A percentile compares a stretch with the other conserved stretches of the same genome.
Evolutionary conservation across 257 asterid species (phyloP).

Genomic region (Sherardia arvensis): DNA sequence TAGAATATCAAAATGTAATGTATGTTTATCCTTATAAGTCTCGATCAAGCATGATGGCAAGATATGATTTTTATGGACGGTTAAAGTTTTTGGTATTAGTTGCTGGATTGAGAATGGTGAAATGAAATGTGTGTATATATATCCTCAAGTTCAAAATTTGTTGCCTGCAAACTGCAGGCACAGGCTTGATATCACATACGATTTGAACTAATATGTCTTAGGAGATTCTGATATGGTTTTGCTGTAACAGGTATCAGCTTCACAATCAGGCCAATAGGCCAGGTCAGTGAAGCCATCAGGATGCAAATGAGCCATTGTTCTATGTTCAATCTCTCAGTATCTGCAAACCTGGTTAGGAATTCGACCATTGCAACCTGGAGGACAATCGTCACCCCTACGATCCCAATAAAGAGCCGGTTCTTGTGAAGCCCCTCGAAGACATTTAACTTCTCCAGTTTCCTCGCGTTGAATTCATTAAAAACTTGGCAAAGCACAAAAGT

Average conservation of each 20-base stretch:
- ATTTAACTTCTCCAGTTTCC: slow-evolving; percentile 20
- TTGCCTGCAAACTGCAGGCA: neutral
- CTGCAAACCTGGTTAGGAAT: slow-evolving; percentile 14
- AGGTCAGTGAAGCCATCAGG: slow-evolving; percentile 10
- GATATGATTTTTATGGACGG: neutral
- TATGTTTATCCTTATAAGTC: too few species aligned
- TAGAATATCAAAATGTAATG: too few species aligned
- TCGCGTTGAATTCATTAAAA: slow-evolving; percentile 18
- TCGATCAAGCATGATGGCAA: neutral
- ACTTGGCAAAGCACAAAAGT: slow-evolving; percentile 21
- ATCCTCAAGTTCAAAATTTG: neutral
- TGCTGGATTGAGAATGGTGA: neutral
- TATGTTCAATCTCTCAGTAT: slow-evolving; percentile 16
- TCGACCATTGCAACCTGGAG: slow-evolving; percentile 22
- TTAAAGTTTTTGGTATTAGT: too few species aligned
- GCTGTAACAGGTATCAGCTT: slow-evolving; percentile 11
- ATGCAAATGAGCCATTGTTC: slow-evolving; percentile 13
- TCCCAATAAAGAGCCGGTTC: slow-evolving; percentile 16
- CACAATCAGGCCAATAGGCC: slow-evolving; percentile 16
- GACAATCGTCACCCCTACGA: slow-evolving; percentile 12
- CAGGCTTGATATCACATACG: neutral
- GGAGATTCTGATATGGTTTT: slow-evolving; percentile 10
- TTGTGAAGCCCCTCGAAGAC: slow-evolving; percentile 12
- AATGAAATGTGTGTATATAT: neutral
- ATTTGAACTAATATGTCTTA: neutral